Evolutionary conservation across 768 basidiomycete genomes (phyloP).

Genomic region (Tricholoma flavovirens): DNA sequence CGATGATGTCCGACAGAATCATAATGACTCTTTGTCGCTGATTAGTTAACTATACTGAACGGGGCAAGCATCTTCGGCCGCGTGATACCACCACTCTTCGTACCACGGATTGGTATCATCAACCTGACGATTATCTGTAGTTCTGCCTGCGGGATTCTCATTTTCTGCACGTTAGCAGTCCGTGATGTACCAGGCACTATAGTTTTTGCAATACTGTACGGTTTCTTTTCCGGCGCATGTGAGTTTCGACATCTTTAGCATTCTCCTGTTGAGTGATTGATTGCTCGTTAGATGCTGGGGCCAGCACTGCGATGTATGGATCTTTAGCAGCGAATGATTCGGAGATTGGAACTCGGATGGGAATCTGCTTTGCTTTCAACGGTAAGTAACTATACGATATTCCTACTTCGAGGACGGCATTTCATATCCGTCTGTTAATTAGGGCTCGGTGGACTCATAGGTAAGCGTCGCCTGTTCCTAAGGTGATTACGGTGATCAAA

Average conservation of each 20-base stretch:
- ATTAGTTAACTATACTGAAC: slow-evolving; percentile 51
- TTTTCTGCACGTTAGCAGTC: slow-evolving; percentile 33
- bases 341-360: slow-evolving; percentile 52
- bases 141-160: slow-evolving; percentile 23
- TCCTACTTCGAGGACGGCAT: background rate
- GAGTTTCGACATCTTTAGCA: slow-evolving; percentile 15
- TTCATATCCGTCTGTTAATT: background rate
- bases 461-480: slow-evolving; percentile 2
- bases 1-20: slow-evolving; percentile 16
- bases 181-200: slow-evolving; percentile 23
- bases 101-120: slow-evolving; percentile 23
- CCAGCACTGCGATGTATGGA: slow-evolving; percentile 39
- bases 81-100: slow-evolving; percentile 29
- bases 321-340: slow-evolving; percentile 37
- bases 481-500: background rate
- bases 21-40: slow-evolving; percentile 6
- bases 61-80: slow-evolving; percentile 38
- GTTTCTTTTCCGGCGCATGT: slow-evolving; percentile 37
- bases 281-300: slow-evolving; percentile 28
- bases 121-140: slow-evolving; percentile 28
- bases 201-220: slow-evolving; percentile 31
- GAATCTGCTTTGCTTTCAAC: slow-evolving; percentile 37
- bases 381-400: background rate
- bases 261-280: background rate
- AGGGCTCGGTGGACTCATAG: slow-evolving; percentile 20